A percentile compares a stretch with the other conserved stretches of the same genome.
Conservation (phyloP, 2,329 filamentous ascomycete genomes). For the Ophiostoma fasciatum region DNA sequence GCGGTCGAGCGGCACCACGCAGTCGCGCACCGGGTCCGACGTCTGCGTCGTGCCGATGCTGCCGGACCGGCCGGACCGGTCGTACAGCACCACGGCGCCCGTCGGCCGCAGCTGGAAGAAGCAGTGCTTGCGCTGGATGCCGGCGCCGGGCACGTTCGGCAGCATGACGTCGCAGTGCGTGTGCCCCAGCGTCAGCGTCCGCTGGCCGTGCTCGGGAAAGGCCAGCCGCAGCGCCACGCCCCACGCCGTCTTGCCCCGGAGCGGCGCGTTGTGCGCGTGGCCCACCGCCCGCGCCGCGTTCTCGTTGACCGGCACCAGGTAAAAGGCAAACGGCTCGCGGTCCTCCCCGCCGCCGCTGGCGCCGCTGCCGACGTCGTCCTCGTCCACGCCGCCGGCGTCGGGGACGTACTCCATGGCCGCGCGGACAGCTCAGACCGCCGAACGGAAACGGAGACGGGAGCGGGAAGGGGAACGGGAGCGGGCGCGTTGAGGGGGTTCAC, state of each 20-base stretch:
- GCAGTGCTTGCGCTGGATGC: conserved; percentile 14
- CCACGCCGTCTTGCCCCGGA: neutral
- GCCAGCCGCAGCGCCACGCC: neutral
- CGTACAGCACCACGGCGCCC: conserved; percentile 16
- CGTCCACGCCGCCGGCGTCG: too few relatives aligned
- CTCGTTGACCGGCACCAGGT: neutral
- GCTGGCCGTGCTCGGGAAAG: conserved; percentile 9
- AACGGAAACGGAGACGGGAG: too few relatives aligned
- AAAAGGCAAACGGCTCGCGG: too few relatives aligned
- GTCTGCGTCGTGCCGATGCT: conserved; percentile 12
- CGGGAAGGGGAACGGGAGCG: too few relatives aligned
- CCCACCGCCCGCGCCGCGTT: neutral
- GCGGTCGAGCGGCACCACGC: conserved; percentile 12
- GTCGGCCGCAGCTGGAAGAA: conserved; percentile 13
- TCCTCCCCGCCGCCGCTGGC: too few relatives aligned
- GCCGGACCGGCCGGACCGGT: conserved; percentile 14
- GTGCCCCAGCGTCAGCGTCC: conserved; percentile 11
- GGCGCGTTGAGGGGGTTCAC: too few relatives aligned
- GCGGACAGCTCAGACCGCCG: too few relatives aligned
- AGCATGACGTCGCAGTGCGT: conserved; percentile 12
- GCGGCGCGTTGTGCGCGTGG: neutral
- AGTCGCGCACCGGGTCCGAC: conserved; percentile 9
- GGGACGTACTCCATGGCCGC: too few relatives aligned
- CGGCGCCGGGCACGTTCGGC: conserved; percentile 10
- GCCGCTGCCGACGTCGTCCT: too few relatives aligned